Evolutionary conservation across 2,329 filamentous ascomycete species (phyloP).

Genomic region (Apiospora sp.): DNA sequence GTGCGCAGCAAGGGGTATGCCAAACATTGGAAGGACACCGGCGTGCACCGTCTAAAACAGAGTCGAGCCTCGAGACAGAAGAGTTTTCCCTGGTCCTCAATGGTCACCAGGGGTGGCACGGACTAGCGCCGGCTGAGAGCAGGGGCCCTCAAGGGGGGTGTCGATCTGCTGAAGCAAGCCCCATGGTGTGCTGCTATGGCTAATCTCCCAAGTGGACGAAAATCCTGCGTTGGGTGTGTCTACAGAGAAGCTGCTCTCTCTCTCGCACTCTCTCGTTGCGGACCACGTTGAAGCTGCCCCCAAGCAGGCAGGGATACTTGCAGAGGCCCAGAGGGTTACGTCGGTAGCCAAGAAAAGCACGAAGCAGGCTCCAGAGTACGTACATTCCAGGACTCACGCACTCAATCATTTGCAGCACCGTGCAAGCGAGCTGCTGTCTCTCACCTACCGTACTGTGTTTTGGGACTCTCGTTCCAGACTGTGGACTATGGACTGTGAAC

Average conservation of each 20-base stretch:
- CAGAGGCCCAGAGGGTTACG: conserved; percentile 15
- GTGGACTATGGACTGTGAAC: background rate
- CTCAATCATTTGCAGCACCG: background rate
- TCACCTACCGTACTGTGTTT: background rate
- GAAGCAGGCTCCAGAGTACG: conserved; percentile 15
- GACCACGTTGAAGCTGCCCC: conserved; percentile 16
- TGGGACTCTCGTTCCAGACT: background rate
- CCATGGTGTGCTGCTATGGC: conserved; percentile 13
- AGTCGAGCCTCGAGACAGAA: conserved; percentile 22
- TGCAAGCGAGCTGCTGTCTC: background rate
- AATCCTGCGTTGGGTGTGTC: conserved; percentile 17
- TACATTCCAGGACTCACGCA: background rate
- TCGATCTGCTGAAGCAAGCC: conserved; percentile 15
- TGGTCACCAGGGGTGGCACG: conserved; percentile 19
- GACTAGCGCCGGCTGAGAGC: conserved; percentile 13
- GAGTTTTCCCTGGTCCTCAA: conserved; percentile 22
- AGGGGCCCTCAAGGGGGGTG: background rate
- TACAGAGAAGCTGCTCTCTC: background rate
- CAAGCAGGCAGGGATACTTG: conserved; percentile 14
- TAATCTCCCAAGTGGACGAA: background rate
- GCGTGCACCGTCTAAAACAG: conserved; percentile 23
- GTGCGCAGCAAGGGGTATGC: conserved; percentile 15
- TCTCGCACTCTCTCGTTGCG: background rate
- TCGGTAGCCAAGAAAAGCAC: conserved; percentile 17
- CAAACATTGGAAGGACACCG: conserved; percentile 1